Conservation (phyloP, 768 basidiomycete species). For the Naganishia vishniacii region DNA sequence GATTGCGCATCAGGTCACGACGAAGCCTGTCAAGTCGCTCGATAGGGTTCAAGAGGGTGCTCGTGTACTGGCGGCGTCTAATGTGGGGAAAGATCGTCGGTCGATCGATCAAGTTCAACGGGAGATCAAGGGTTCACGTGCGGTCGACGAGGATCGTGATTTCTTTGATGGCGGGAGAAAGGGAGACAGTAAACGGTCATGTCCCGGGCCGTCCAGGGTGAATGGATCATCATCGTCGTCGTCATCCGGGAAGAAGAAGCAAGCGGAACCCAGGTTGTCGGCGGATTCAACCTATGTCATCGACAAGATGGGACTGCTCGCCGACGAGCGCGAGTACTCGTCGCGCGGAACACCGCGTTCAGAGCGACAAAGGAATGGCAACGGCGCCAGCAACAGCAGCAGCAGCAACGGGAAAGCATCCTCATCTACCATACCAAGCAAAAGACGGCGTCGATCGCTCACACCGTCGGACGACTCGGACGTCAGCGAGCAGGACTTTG, state of each 20-base stretch:
- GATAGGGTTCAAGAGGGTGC: conserved; percentile 4
- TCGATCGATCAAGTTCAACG: conserved; percentile 15
- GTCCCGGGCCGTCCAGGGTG: no score
- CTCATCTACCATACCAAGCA: neutral
- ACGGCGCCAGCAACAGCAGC: no score
- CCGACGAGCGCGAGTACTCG: conserved; percentile 1
- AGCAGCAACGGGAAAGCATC: neutral
- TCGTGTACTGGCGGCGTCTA: neutral
- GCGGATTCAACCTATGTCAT: conserved; percentile 6
- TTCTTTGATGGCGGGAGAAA: neutral
- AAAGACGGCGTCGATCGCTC: neutral
- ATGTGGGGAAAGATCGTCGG: conserved; percentile 6
- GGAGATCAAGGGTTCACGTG: neutral
- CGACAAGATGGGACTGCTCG: conserved; percentile 9
- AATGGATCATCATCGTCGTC: conserved; percentile 3
- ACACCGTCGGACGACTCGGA: neutral
- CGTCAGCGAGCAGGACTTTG: conserved; percentile 5
- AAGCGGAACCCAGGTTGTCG: neutral
- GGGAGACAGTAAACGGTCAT: neutral
- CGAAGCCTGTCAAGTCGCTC: conserved; percentile 6
- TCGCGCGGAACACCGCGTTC: neutral
- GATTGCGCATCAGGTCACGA: conserved; percentile 3
- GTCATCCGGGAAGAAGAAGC: neutral
- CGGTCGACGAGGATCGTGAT: conserved; percentile 3
- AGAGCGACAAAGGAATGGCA: neutral